Conservation (phyloP, 176 grass and related monocot species). For the Puya raimondii region DNA sequence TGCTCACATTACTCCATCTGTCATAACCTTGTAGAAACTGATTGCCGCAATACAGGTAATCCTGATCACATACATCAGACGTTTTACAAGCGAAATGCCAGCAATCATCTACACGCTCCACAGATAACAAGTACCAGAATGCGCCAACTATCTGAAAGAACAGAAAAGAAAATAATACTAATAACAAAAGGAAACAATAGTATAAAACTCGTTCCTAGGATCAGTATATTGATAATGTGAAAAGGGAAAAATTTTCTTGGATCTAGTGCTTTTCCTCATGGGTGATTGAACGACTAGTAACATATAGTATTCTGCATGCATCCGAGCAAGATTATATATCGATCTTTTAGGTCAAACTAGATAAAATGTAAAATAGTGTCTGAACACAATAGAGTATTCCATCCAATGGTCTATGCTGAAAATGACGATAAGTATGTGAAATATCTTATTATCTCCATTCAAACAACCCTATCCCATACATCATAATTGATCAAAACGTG, state of each 20-base stretch:
- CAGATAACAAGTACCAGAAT: constrained; percentile 77
- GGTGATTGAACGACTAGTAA: background rate
- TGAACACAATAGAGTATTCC: no score
- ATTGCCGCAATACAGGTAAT: constrained; percentile 70
- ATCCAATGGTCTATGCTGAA: no score
- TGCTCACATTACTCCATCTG: constrained; percentile 48
- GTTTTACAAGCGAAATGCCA: constrained; percentile 42
- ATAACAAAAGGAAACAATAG: background rate
- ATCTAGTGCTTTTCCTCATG: background rate
- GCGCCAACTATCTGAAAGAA: constrained; percentile 64
- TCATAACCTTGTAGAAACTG: constrained; percentile 16
- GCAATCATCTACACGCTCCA: constrained; percentile 61
- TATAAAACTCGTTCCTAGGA: background rate
- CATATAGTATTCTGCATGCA: background rate
- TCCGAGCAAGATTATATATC: background rate
- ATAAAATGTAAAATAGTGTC: no score
- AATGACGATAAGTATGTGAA: background rate
- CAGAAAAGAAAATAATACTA: constrained; percentile 1
- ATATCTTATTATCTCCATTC: background rate
- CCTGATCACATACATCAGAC: constrained; percentile 32
- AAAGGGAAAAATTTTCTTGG: background rate
- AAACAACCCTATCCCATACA: background rate
- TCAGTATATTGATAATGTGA: background rate
- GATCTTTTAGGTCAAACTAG: no score
- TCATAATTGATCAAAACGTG: no score